Conservation (phyloP, 352 stramenopile species). For the Aphanomyces invadans region DNA sequence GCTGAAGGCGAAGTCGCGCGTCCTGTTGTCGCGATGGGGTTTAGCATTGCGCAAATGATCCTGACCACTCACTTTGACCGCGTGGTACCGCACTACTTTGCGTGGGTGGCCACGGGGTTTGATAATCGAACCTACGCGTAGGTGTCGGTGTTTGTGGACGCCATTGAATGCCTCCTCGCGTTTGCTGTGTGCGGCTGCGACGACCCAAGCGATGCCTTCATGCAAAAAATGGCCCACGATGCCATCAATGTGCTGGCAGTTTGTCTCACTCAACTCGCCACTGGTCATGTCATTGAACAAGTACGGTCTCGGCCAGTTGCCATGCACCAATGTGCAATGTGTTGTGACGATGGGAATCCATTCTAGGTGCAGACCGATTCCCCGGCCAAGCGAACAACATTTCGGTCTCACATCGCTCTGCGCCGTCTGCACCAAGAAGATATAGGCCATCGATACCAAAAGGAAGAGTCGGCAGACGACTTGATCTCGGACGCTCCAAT, state of each 20-base stretch:
- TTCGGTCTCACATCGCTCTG: slow-evolving; percentile 26
- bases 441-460: slow-evolving; percentile 8
- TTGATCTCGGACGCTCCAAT: slow-evolving; percentile 25
- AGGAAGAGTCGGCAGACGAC: slow-evolving; percentile 20
- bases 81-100: too few species aligned
- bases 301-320: too few species aligned
- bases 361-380: slow-evolving; percentile 65
- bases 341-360: too few species aligned
- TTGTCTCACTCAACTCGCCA: slow-evolving; percentile 66
- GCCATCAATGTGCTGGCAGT: slow-evolving; percentile 59
- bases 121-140: too few species aligned
- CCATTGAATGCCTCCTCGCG: slow-evolving; percentile 67
- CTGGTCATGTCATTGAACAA: slow-evolving; percentile 68
- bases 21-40: slow-evolving; percentile 67
- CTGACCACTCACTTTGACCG: slow-evolving; percentile 64
- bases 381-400: slow-evolving; percentile 27
- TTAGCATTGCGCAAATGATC: slow-evolving; percentile 83
- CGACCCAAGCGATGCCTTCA: slow-evolving; percentile 42
- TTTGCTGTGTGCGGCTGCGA: slow-evolving; percentile 72
- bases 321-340: too few species aligned
- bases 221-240: slow-evolving; percentile 66
- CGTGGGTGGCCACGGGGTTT: too few species aligned
- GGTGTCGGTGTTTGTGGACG: slow-evolving; percentile 58
- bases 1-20: slow-evolving; percentile 40
- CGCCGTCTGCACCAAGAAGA: slow-evolving; percentile 3